Percentiles rank a stretch among this genome's conserved stretches.
phyloP scores from a whole-genome alignment of 1,284 basidiomycete species.

The Tylopilus orsonianus region DNA sequence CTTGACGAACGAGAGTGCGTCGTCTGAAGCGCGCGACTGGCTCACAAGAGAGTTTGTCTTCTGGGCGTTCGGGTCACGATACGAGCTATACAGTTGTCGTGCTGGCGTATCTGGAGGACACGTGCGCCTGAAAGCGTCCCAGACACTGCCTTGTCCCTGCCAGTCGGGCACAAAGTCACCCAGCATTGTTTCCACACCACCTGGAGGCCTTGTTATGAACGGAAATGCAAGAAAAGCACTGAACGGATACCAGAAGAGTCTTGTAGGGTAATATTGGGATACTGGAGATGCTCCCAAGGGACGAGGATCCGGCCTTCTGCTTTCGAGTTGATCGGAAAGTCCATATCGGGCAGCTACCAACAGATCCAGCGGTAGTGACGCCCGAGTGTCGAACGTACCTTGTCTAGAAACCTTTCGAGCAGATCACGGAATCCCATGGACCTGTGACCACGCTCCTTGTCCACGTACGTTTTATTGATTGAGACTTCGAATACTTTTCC shows the following conservation, averaged over 20 bases:
- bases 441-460: slow-evolving; percentile 72
- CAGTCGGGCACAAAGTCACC: slow-evolving; percentile 82
- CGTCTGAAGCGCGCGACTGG: slow-evolving; percentile 31
- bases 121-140: slow-evolving; percentile 90
- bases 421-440: slow-evolving; percentile 76
- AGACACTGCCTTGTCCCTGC: slow-evolving; percentile 80
- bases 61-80: slow-evolving; percentile 39
- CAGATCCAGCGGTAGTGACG: not conserved
- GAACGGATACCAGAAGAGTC: slow-evolving; percentile 48
- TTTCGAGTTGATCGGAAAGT: slow-evolving; percentile 88
- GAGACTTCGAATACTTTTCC: slow-evolving; percentile 66
- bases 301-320: slow-evolving; percentile 90
- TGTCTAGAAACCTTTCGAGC: slow-evolving; percentile 68
- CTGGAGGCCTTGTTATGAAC: slow-evolving; percentile 36
- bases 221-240: not conserved
- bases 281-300: slow-evolving; percentile 77
- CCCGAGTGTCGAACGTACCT: slow-evolving; percentile 41
- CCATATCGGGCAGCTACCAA: slow-evolving; percentile 80
- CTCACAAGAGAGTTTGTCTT: slow-evolving; percentile 20
- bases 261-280: slow-evolving; percentile 66
- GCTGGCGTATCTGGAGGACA: slow-evolving; percentile 80
- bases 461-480: slow-evolving; percentile 58
- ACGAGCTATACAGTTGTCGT: slow-evolving; percentile 77
- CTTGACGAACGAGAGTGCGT: slow-evolving; percentile 62
- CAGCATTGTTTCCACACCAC: slow-evolving; percentile 59